These are phyloP conservation scores for Aspergillus bridgeri DNA, from an alignment of 495 filamentous ascomycete genomes.

Conservation along the genomic window DNA sequence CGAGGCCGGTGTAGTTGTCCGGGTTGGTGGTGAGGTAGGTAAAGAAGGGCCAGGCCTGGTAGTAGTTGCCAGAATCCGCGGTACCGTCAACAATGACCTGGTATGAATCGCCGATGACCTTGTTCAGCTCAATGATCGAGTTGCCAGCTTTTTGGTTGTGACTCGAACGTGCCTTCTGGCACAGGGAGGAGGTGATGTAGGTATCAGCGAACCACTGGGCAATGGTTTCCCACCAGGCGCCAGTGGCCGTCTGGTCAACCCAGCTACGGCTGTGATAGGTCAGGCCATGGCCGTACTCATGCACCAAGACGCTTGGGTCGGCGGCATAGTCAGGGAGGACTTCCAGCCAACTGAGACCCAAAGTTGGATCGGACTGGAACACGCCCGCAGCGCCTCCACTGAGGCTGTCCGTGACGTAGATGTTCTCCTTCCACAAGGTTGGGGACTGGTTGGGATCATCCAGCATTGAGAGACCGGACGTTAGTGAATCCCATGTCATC, in stretches of 20 bases:
- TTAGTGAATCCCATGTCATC: conserved; percentile 9
- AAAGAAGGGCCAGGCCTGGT: conserved; percentile 15
- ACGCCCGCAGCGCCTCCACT: conserved; percentile 8
- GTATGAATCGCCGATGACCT: conserved; percentile 13
- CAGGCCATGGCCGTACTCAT: conserved; percentile 16
- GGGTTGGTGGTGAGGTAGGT: conserved; percentile 15
- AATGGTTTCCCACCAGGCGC: conserved; percentile 15
- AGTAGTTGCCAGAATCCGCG: conserved; percentile 8
- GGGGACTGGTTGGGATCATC: background rate
- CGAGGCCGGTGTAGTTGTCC: conserved; percentile 11
- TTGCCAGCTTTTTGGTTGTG: conserved; percentile 6
- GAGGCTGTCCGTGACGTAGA: conserved; percentile 5
- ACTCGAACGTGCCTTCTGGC: background rate
- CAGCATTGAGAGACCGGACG: conserved; percentile 7
- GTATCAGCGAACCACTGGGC: conserved; percentile 14
- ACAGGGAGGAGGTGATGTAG: conserved; percentile 8
- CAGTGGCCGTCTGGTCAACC: conserved; percentile 11
- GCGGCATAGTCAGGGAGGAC: conserved; percentile 4
- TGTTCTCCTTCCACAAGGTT: conserved; percentile 13
- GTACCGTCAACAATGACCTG: conserved; percentile 15
- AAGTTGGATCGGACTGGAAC: conserved; percentile 3
- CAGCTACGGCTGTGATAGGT: conserved; percentile 14
- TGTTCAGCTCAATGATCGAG: conserved; percentile 7
- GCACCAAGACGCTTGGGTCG: conserved; percentile 9
- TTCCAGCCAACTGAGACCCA: conserved; percentile 11